Conservation (phyloP, 1,284 basidiomycete genomes). For the Boletus putidus region DNA sequence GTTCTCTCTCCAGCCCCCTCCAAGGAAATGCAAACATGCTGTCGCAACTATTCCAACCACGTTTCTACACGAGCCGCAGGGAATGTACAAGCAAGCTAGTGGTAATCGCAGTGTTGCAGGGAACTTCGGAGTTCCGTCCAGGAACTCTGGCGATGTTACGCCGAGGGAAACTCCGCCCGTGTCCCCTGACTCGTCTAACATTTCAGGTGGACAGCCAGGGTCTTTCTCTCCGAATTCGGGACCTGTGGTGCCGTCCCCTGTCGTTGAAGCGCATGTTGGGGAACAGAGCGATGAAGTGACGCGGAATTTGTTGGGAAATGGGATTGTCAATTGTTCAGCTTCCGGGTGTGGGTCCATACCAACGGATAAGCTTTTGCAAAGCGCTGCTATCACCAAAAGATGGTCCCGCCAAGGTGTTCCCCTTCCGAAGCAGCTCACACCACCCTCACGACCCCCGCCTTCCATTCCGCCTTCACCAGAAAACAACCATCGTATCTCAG, state of each 20-base stretch:
- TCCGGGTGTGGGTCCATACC: constrained; percentile 1
- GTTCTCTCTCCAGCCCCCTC: constrained; percentile 62
- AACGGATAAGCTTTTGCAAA: constrained; percentile 20
- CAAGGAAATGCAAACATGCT: constrained; percentile 49
- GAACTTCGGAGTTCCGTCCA: constrained; percentile 33
- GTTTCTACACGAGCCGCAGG: constrained; percentile 10
- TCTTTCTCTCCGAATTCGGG: constrained; percentile 9
- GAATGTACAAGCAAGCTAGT: constrained; percentile 34
- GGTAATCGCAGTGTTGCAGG: constrained; percentile 37
- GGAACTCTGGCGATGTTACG: constrained; percentile 9
- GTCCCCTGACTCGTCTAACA: constrained; percentile 2
- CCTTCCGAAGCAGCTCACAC: constrained; percentile 53
- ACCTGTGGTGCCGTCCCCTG: neutral
- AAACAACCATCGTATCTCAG: constrained; percentile 21
- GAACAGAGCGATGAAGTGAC: constrained; percentile 7
- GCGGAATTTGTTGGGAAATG: constrained; percentile 2
- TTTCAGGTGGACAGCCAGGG: constrained; percentile 6
- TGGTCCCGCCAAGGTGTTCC: constrained; percentile 60
- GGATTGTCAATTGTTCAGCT: neutral
- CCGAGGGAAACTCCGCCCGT: constrained; percentile 18
- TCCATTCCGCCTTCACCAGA: constrained; percentile 42
- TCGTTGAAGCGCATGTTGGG: neutral
- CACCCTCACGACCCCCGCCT: constrained; percentile 60
- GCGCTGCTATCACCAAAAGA: constrained; percentile 43
- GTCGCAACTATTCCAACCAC: neutral